Conservation (phyloP, 192 early-diverging fungal genomes). For the Obelidium mucronatum region DNA sequence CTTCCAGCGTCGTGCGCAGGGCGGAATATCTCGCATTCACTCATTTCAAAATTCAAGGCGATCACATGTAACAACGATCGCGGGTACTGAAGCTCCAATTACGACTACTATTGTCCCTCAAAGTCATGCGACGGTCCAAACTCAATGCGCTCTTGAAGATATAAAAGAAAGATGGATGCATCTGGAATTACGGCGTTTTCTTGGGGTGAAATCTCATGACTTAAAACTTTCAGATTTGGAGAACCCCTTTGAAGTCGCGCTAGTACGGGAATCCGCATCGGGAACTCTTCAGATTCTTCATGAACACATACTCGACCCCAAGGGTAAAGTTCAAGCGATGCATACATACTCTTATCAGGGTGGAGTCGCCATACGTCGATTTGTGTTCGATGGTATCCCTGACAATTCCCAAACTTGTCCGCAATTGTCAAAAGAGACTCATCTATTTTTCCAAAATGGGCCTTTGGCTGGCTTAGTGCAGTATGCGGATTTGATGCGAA, state of each 20-base stretch:
- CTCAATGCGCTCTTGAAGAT: too few species aligned
- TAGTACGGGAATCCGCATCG: neutral
- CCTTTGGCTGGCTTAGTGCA: too few species aligned
- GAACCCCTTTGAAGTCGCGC: constrained; percentile 24
- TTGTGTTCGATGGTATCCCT: constrained; percentile 20
- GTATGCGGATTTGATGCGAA: too few species aligned
- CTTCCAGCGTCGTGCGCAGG: neutral
- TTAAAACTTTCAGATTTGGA: constrained; percentile 46
- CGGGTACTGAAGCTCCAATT: neutral
- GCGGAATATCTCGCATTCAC: neutral
- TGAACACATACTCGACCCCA: constrained; percentile 40
- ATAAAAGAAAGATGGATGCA: too few species aligned
- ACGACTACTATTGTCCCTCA: neutral
- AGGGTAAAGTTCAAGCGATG: constrained; percentile 30
- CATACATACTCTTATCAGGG: constrained; percentile 44
- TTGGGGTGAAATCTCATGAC: constrained; percentile 39
- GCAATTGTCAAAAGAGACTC: too few species aligned
- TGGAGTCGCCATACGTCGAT: constrained; percentile 18
- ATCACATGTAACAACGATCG: too few species aligned
- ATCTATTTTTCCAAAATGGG: too few species aligned
- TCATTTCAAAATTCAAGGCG: too few species aligned
- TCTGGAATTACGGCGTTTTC: too few species aligned
- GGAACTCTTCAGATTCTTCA: constrained; percentile 18
- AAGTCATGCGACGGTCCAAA: too few species aligned
- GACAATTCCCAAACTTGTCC: too few species aligned